Base-by-base conservation (phyloP, 345 rosid genomes). In the Hibiscus syriacus region DNA sequence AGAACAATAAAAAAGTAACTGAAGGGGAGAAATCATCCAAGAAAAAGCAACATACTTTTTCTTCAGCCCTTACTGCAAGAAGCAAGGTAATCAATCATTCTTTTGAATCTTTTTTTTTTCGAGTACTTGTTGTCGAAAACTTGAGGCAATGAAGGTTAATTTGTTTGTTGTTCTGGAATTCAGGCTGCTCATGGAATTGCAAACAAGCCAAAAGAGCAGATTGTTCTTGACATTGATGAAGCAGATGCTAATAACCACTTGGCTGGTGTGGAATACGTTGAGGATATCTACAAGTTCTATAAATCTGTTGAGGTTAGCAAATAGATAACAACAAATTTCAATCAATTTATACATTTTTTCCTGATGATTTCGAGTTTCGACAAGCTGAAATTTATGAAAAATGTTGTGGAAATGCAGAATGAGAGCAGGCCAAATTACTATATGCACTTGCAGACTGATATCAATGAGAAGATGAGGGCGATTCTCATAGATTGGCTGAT, bases 401-500 rank as follows among this genome's bases (percentile, higher is more conserved):
- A 30, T 2, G 17, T 3, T 63, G 20, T n/a, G 2, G 4, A 62
- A 16, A 25, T 82, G 73, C 79, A 92, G 98, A 84, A 81, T 14
- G 98, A 95, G 80, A 72, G 82, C 77, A 75, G 78, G 74, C 96
- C 98, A 19, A 63, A 14, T 9, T 72, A 74, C 73, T 95, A 95
- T 79, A 86, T 94, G 82, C 77, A 71, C 25, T 77, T 73, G 11
- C 99, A 95, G 73, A 78, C 93, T 5, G 94, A 90, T 61, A 83
- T 95, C 11, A 90, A 82, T 56, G 93, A 80, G 78, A 88, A 80
- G 81, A 95, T 95, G 98, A 82, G 98, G 74, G 82, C 88, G 0
- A 92, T 92, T 63, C 87, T 95, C 23, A 62, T 90, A 16, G 99
- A 92, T 66, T 95, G 99, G 99, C 74, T 95, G 76, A 80, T 89